Evolutionary conservation across 352 stramenopile species (phyloP).

Genomic region (Phytophthora podocarpi): DNA sequence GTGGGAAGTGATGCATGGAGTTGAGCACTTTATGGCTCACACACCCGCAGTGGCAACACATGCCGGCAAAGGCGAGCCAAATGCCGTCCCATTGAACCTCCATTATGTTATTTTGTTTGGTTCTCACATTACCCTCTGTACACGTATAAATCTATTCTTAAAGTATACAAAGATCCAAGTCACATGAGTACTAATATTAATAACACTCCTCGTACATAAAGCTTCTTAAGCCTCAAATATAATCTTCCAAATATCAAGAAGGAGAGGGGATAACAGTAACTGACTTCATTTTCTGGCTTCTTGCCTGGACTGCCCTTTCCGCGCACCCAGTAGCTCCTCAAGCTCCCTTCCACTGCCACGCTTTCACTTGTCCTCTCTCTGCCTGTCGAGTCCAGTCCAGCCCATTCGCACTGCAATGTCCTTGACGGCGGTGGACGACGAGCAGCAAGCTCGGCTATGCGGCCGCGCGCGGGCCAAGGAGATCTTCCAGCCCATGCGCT

Average conservation of each 20-base stretch:
- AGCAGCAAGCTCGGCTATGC: conserved; percentile 55
- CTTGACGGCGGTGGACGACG: conserved; percentile 46
- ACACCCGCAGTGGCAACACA: not conserved
- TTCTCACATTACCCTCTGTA: not conserved
- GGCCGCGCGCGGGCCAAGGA: conserved; percentile 68
- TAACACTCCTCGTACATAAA: not conserved
- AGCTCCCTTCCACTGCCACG: not conserved
- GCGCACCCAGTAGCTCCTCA: conserved; percentile 9
- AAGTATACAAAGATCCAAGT: not conserved
- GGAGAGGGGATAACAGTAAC: conserved; percentile 15
- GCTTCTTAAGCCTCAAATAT: not conserved
- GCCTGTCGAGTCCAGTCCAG: no score
- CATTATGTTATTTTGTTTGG: not conserved
- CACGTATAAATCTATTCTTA: not conserved
- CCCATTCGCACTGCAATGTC: conserved; percentile 27
- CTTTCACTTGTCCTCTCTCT: conserved; percentile 4
- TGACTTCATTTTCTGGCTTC: conserved; percentile 20
- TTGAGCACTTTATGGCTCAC: not conserved
- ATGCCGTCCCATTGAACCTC: conserved; percentile 8
- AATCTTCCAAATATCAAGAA: not conserved
- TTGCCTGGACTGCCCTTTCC: conserved; percentile 3
- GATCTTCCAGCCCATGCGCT: conserved; percentile 70
- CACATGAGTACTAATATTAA: not conserved
- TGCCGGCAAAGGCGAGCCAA: conserved; percentile 21
- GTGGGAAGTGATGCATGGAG: conserved; percentile 17